Evolutionary conservation across 2,329 filamentous ascomycete species (phyloP), one percentile per base, ranked within the genome.

Genomic region (Cladophialophora yegresii): DNA sequence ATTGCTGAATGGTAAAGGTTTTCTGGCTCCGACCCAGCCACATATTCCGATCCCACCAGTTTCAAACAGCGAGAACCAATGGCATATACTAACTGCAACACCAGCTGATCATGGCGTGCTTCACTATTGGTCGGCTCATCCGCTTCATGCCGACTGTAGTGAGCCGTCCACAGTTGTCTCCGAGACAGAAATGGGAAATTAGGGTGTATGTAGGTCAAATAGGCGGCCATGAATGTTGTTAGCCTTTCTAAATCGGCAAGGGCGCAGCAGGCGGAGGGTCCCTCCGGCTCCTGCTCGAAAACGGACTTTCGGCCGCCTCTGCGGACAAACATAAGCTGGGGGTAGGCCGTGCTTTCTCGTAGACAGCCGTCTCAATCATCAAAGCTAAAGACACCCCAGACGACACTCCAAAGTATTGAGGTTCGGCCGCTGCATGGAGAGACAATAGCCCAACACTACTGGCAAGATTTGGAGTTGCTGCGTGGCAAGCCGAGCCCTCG

Each of bases 51-150:
- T 33, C 61, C 61, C n/a, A 63, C 47, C 13, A 63, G 49, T 16
- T 63, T 36, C 22, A 63, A 40, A 49, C 61, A 63, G 32, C 61
- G 61, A 59, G 61, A 58, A 10, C 61, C 61, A 45, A 58, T 63
- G 10, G 61, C 61, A 59, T 59, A 63, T n/a, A 63, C 55, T 33
- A 63, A 20, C 10, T 58, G 55, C 32, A 63, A 40, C 3, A 63
- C 55, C 26, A 43, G 49, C 8, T 53, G 33, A 50, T 49, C 55
- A 43, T 53, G 47, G 6, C n/a, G 47, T 32, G 49, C 55, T 50
- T 54, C 61, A 20, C 12, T 30, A 32, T 54, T 40, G 13, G 10
- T 20, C 10, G 22, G n/a, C 1, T 45, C 28, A 4, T 33, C 54
- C 12, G 26, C n/a, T 10, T 56, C 45, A 12, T 16, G 49, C 10